Evolutionary conservation across 2,329 filamentous ascomycete species (phyloP), one percentile per base, ranked within the genome.

Genomic region (Colletotrichum coccodes): DNA sequence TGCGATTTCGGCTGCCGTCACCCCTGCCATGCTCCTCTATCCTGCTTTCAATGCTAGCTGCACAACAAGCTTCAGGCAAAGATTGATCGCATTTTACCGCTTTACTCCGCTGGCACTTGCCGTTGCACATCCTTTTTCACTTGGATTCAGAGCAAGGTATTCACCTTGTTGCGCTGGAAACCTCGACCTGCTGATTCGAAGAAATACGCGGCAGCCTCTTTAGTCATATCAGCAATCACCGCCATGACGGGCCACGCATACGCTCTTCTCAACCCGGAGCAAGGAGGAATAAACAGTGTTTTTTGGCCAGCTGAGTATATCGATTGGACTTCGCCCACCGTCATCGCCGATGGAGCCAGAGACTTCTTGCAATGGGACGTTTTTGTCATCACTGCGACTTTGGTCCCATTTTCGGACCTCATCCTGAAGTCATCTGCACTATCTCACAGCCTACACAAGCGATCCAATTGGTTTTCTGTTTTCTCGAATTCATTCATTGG

Each of bases 361-460:
- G 61, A 64, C 0, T 64, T 64, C 0, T 26, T 64, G 4, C 61
- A 64, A 16, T 28, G 42, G 52, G 61, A 64, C 6, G 60, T 60
- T 0, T 52, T 64, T 16, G 28, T 64, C 16, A 64, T 64, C 12
- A 40, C 28, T 5, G 54, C 61, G 3, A 46, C 61, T 3, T 18
- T 64, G 26, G 61, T 64, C 4, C 61, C 4, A 38, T 50, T 6
- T 14, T 64, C 9, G 30, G 28, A n/a, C n/a, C n/a, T n/a, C n/a
- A n/a, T n/a, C n/a, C n/a, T n/a, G n/a, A n/a, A n/a, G n/a, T 52
- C 61, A 1, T 64, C 54, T 23, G 26, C 12, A 1, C 28, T 34
- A 3, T 14, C 36, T 11, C 34, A 18, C 6, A 30, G 36, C 0
- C 1, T 60, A 23, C 34, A 4, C 5, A 64, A 52, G 11, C 53